A percentile compares a stretch with the other conserved stretches of the same genome.
Evolutionary conservation across 345 rosid genomes (phyloP).

Genomic region (Erysimum cheiranthoides): DNA sequence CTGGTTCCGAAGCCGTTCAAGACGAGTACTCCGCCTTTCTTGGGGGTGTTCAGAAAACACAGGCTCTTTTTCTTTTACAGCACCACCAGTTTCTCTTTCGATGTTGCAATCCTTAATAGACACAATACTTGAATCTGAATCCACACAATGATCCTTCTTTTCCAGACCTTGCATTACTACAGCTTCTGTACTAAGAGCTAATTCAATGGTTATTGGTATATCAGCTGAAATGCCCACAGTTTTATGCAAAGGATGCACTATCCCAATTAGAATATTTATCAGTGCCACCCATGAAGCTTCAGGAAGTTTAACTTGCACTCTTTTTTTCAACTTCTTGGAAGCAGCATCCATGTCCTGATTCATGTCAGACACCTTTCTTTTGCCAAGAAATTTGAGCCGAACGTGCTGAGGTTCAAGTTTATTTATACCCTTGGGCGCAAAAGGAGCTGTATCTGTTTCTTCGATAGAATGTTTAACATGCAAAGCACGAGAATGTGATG

Average conservation of each 20-base stretch:
- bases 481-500: conserved; percentile 96
- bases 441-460: conserved; percentile 76
- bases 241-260: conserved; percentile 62
- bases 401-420: conserved; percentile 83
- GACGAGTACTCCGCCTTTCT: conserved; percentile 97
- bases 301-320: conserved; percentile 58
- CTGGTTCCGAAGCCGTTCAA: conserved; percentile 92
- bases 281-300: conserved; percentile 84
- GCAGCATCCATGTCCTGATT: conserved; percentile 55
- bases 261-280: conserved; percentile 67
- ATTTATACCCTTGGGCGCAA: conserved; percentile 95
- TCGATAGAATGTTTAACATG: conserved; percentile 77
- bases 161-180: conserved; percentile 50
- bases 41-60: conserved; percentile 69
- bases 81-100: conserved; percentile 60
- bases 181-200: conserved; percentile 56
- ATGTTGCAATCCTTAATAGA: conserved; percentile 53
- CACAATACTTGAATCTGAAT: conserved; percentile 48
- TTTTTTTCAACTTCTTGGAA: conserved; percentile 62
- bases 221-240: conserved; percentile 68
- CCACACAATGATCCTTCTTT: conserved; percentile 48
- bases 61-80: conserved; percentile 62
- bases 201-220: conserved; percentile 59
- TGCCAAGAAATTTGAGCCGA: conserved; percentile 84
- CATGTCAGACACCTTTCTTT: conserved; percentile 73